Evolutionary conservation across 2,329 filamentous ascomycete species (phyloP).

Genomic region (Ascomycota sp.): DNA sequence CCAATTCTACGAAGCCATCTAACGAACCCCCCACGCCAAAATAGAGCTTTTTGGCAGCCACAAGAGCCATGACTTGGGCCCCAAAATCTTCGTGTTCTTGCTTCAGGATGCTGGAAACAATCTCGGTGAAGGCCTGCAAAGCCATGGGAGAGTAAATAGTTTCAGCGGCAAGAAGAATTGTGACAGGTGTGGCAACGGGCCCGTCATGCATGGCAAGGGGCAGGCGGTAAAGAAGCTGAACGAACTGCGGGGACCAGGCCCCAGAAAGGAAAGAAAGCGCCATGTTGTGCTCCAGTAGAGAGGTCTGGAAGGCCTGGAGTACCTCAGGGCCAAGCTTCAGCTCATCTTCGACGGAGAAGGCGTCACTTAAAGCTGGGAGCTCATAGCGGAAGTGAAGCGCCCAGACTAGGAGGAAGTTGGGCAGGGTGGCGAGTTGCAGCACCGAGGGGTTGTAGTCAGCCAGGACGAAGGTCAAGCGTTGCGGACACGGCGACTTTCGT

Average conservation of each 20-base stretch:
- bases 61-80: constrained; percentile 34
- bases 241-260: constrained; percentile 46
- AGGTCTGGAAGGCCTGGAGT: constrained; percentile 31
- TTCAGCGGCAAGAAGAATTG: constrained; percentile 49
- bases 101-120: constrained; percentile 35
- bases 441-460: constrained; percentile 67
- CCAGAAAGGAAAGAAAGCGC: constrained; percentile 48
- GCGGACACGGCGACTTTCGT: constrained; percentile 5
- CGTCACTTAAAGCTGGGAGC: constrained; percentile 17
- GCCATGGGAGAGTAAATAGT: constrained; percentile 66
- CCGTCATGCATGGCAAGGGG: constrained; percentile 2
- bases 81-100: constrained; percentile 14
- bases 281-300: constrained; percentile 28
- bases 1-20: constrained; percentile 43
- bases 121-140: constrained; percentile 43
- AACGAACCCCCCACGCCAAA: constrained; percentile 69
- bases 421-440: constrained; percentile 54
- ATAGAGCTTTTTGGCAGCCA: constrained; percentile 61
- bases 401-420: constrained; percentile 56
- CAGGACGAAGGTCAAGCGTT: constrained; percentile 35
- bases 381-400: constrained; percentile 21
- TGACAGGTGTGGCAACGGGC: constrained; percentile 5
- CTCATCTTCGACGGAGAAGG: constrained; percentile 32
- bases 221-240: constrained; percentile 29
- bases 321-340: constrained; percentile 39